Evolutionary conservation across 1,284 basidiomycete species (phyloP), one percentile per base, ranked within the genome.

Genomic region (Ceratorhiza oryzae-sativae): DNA sequence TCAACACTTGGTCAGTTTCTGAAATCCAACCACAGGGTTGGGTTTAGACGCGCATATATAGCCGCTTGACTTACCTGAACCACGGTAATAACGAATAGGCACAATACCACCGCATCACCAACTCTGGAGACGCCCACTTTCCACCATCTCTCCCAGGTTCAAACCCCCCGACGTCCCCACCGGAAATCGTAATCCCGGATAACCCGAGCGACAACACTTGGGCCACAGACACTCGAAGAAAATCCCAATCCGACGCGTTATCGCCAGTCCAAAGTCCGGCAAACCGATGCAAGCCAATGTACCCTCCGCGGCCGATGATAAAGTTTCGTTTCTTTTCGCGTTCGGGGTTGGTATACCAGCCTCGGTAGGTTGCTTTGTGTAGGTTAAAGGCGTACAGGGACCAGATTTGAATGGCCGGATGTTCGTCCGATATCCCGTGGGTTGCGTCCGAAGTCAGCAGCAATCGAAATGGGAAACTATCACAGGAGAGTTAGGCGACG

Each of bases 201-300:
- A 65, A 53, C 3, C 71, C 71, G 36, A 72, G 71, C 51, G 71
- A 53, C 34, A 72, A 34, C n/a, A 72, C 62, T 32, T 72, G 71
- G 15, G 71, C 71, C 6, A 72, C 71, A 23, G 71, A 72, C 18
- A 72, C 56, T 45, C 59, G 42, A 25, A 63, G 56, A 32, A 72
- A 72, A 20, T 72, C 71, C 71, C 71, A 72, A 3, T 46, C 34
- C 3, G 53, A 58, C 4, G 53, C 51, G 62, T 72, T 72, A 32
- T 72, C 71, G 25, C 71, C 71, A 13, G 71, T 72, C 71, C 71
- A 72, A 15, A 72, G 61, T 1, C 71, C 71, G n/a, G 71, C 71
- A 34, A 58, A 67, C 18, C 71, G 71, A 34, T 72, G 71, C 53
- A 72, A 45, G 3, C 71, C 71, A 18, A 65, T 56, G 25, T 30